These are phyloP conservation scores for Suhomyces sp. DNA, from an alignment of 805 yeast genomes.

Conservation along the genomic window DNA sequence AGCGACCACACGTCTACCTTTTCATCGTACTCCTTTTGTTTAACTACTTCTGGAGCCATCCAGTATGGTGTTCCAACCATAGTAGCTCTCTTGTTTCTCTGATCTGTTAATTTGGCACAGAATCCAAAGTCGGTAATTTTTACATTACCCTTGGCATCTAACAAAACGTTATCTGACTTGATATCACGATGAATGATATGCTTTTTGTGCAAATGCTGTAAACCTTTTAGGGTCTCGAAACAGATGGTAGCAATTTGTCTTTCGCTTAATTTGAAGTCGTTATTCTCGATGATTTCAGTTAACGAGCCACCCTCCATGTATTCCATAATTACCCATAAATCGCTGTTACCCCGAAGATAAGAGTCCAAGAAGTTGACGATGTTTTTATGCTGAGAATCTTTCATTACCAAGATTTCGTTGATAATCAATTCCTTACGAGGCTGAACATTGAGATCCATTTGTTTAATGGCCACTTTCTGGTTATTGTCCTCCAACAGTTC, in stretches of 20 bases:
- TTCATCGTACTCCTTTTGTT: slow-evolving; percentile 75
- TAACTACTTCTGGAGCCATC: slow-evolving; percentile 89
- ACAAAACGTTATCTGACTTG: slow-evolving; percentile 45
- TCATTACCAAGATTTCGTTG: slow-evolving; percentile 95
- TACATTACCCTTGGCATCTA: slow-evolving; percentile 42
- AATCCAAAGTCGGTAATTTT: slow-evolving; percentile 48
- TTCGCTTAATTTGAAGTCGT: slow-evolving; percentile 67
- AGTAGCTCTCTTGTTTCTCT: slow-evolving; percentile 70
- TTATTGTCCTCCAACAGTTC: slow-evolving; percentile 55
- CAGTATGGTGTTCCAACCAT: slow-evolving; percentile 89
- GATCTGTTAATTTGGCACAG: slow-evolving; percentile 70
- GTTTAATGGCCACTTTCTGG: slow-evolving; percentile 88
- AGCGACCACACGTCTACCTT: slow-evolving; percentile 82
- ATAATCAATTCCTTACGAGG: slow-evolving; percentile 94
- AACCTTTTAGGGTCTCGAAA: slow-evolving; percentile 84
- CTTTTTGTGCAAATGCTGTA: slow-evolving; percentile 86
- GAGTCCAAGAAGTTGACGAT: slow-evolving; percentile 94
- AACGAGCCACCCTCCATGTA: slow-evolving; percentile 98
- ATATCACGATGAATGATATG: slow-evolving; percentile 77
- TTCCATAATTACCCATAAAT: slow-evolving; percentile 99
- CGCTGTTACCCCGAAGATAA: slow-evolving; percentile 51
- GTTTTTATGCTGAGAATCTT: slow-evolving; percentile 89
- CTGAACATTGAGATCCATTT: slow-evolving; percentile 87
- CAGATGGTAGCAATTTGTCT: slow-evolving; percentile 91
- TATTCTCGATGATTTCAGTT: slow-evolving; percentile 92